A percentile compares a stretch with the other conserved stretches of the same genome.
phyloP scores from a whole-genome alignment of 305 asterid species.

The Stenogyne calaminthoides region DNA sequence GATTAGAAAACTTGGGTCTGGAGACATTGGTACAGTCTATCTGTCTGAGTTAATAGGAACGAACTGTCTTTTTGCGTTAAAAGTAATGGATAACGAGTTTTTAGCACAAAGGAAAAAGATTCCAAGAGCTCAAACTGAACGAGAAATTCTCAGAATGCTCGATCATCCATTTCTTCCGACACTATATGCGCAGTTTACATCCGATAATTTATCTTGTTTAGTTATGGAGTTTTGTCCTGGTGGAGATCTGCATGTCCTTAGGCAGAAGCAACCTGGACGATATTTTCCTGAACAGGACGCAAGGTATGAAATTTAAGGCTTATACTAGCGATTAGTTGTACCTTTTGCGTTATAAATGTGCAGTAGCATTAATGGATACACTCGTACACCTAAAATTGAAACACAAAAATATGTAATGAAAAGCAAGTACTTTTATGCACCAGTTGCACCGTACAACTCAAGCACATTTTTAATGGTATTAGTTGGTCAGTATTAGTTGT shows the following conservation, averaged over 20 bases:
- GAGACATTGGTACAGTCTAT: slow-evolving; percentile 73
- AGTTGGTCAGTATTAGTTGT: too few species aligned
- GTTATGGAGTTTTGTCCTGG: slow-evolving; percentile 86
- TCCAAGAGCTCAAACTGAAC: slow-evolving; percentile 68
- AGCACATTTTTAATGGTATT: too few species aligned
- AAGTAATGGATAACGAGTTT: slow-evolving; percentile 74
- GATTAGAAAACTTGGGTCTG: slow-evolving; percentile 65
- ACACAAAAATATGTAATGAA: background rate
- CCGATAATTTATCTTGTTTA: slow-evolving; percentile 66
- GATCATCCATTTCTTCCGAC: slow-evolving; percentile 84
- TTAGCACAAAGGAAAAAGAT: slow-evolving; percentile 63
- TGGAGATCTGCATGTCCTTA: slow-evolving; percentile 73
- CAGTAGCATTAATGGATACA: background rate
- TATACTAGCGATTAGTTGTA: background rate
- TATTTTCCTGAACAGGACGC: slow-evolving; percentile 65
- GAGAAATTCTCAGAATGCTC: slow-evolving; percentile 63
- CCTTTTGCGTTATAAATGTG: background rate
- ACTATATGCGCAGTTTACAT: slow-evolving; percentile 66
- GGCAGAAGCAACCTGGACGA: slow-evolving; percentile 71
- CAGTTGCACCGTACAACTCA: too few species aligned
- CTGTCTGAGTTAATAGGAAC: slow-evolving; percentile 63
- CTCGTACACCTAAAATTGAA: background rate
- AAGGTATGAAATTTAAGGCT: slow-evolving; percentile 41
- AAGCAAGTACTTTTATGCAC: too few species aligned
- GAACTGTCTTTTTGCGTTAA: slow-evolving; percentile 56